phyloP scores from a whole-genome alignment of 2,329 filamentous ascomycete genomes.

The Rhinocladiella mackenziei region DNA sequence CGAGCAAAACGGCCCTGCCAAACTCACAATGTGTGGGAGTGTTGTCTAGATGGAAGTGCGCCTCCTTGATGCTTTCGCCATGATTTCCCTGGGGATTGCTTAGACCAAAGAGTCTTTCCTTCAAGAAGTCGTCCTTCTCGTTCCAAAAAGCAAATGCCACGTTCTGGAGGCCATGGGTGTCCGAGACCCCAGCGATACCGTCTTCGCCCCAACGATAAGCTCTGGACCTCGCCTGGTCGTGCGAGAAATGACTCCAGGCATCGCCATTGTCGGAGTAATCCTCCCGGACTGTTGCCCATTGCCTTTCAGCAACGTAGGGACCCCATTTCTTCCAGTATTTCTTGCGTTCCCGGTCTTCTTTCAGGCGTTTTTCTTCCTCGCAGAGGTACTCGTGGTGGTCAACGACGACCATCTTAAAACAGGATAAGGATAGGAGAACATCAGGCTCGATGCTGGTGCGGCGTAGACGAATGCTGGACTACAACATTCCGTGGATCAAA shows the following conservation, averaged over 20 bases:
- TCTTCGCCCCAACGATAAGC: constrained; percentile 95
- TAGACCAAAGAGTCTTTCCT: constrained; percentile 89
- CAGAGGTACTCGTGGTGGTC: constrained; percentile 83
- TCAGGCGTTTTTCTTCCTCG: constrained; percentile 84
- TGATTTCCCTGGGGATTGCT: constrained; percentile 97
- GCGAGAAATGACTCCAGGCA: constrained; percentile 94
- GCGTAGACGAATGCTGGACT: too few relatives aligned
- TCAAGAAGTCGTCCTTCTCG: constrained; percentile 88
- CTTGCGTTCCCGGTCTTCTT: constrained; percentile 73
- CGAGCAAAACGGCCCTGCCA: neutral
- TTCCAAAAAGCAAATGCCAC: constrained; percentile 98
- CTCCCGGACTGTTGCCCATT: constrained; percentile 88
- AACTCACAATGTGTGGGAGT: constrained; percentile 61
- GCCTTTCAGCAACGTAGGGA: constrained; percentile 85
- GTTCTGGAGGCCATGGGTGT: constrained; percentile 86
- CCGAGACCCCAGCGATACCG: constrained; percentile 91
- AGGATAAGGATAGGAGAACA: neutral
- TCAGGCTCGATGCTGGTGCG: neutral
- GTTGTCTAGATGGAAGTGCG: constrained; percentile 94
- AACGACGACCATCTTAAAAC: constrained; percentile 71
- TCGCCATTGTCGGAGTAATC: constrained; percentile 89
- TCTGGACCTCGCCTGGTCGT: constrained; percentile 84
- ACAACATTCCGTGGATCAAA: too few relatives aligned
- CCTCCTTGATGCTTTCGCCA: constrained; percentile 94
- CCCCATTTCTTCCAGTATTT: constrained; percentile 99